phyloP scores from a whole-genome alignment of 2,329 filamentous ascomycete species.

The Diaporthe sp. region DNA sequence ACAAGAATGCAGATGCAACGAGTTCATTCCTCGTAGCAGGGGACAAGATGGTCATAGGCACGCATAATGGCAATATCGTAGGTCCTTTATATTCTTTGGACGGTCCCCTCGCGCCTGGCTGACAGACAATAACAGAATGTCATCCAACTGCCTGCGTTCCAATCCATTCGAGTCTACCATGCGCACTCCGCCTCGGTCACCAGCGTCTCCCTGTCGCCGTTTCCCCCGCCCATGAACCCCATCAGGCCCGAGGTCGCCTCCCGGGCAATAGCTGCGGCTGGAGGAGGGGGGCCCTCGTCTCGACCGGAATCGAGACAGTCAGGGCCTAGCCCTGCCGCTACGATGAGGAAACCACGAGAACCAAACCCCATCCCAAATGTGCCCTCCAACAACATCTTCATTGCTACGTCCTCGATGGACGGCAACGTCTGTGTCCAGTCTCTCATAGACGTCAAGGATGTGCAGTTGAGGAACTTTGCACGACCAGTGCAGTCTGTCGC shows the following conservation, averaged over 20 bases:
- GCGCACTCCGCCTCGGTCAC: constrained; percentile 95
- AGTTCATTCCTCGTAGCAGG: constrained; percentile 91
- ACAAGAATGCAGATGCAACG: constrained; percentile 95
- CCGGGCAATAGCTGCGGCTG: constrained; percentile 54
- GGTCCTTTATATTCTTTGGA: constrained; percentile 52
- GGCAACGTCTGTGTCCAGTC: constrained; percentile 95
- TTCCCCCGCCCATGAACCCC: constrained; percentile 70
- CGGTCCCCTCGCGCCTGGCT: constrained; percentile 43
- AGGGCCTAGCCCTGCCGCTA: constrained; percentile 56
- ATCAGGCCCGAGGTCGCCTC: constrained; percentile 57
- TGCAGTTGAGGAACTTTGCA: constrained; percentile 92
- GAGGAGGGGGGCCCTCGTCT: constrained; percentile 48
- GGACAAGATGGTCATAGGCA: constrained; percentile 97
- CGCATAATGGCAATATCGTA: constrained; percentile 97
- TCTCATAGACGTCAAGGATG: constrained; percentile 88
- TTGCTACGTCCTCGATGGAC: constrained; percentile 94
- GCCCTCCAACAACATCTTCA: constrained; percentile 91
- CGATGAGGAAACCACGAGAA: constrained; percentile 67
- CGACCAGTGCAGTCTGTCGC: constrained; percentile 93
- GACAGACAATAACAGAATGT: constrained; percentile 75
- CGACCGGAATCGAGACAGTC: constrained; percentile 56
- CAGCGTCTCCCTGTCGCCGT: constrained; percentile 90
- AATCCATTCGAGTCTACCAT: constrained; percentile 87
- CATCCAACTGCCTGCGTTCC: constrained; percentile 84
- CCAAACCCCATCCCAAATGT: constrained; percentile 74